These are phyloP conservation scores for Pyronema omphalodes DNA, from an alignment of 495 filamentous ascomycete species.

Conservation along the genomic window DNA sequence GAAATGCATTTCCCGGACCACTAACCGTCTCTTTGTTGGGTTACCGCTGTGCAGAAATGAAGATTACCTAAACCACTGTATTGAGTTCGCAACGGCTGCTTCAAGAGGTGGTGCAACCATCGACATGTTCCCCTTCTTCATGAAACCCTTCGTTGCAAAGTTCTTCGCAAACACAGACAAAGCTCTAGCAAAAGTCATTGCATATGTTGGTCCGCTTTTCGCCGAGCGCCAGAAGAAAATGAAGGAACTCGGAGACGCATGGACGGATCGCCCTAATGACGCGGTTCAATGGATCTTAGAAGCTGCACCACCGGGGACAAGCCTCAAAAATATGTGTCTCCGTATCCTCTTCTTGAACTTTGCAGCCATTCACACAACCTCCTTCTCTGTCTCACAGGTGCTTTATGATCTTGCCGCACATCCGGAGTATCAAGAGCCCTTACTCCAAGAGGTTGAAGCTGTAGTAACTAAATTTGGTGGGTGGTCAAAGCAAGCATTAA, in stretches of 20 bases:
- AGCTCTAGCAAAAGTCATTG: constrained; percentile 5
- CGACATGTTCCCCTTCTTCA: constrained; percentile 11
- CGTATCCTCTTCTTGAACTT: constrained; percentile 13
- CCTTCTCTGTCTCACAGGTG: constrained; percentile 7
- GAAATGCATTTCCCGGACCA: constrained; percentile 3
- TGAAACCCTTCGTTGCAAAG: constrained; percentile 3
- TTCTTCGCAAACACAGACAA: constrained; percentile 7
- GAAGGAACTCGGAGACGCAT: constrained; percentile 10
- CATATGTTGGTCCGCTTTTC: constrained; percentile 11
- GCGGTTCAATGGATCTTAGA: constrained; percentile 17
- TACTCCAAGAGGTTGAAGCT: constrained; percentile 14
- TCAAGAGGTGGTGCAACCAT: constrained; percentile 7
- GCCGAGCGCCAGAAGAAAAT: constrained; percentile 12
- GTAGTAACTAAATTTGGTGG: constrained; percentile 12
- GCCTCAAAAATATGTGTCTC: constrained; percentile 5
- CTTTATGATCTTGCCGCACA: constrained; percentile 15
- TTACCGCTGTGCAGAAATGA: constrained; percentile 13
- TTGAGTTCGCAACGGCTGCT: constrained; percentile 8
- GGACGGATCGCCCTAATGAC: constrained; percentile 17
- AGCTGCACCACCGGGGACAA: constrained; percentile 5
- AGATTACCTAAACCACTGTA: constrained; percentile 13
- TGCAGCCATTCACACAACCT: constrained; percentile 17
- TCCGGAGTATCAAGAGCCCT: constrained; percentile 11
- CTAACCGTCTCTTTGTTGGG: constrained; percentile 16
- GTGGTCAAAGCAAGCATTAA: constrained; percentile 20